Evolutionary conservation across 768 basidiomycete species (phyloP).

Genomic region (Xerocomus spinulosus): DNA sequence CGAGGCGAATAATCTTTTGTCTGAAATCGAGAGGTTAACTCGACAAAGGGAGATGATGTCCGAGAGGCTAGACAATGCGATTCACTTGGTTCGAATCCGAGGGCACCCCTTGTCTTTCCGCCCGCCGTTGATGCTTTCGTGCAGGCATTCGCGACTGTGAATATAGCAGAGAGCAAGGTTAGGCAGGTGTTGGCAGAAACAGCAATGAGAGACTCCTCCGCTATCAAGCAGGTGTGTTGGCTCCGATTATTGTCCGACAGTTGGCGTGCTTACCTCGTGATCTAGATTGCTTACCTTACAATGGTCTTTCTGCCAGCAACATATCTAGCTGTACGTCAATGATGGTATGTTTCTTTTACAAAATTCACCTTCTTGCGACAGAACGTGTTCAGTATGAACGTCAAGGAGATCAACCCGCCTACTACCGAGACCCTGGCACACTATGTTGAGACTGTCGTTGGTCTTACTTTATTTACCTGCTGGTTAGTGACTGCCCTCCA

Average conservation of each 20-base stretch:
- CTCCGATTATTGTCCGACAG: neutral
- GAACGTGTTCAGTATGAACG: slow-evolving; percentile 27
- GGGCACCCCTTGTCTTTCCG: neutral
- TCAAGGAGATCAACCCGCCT: slow-evolving; percentile 24
- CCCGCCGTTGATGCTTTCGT: neutral
- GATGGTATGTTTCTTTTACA: neutral
- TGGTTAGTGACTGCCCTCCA: slow-evolving; percentile 56
- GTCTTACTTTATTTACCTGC: slow-evolving; percentile 45
- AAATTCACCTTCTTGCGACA: slow-evolving; percentile 24
- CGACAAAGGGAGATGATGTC: slow-evolving; percentile 21
- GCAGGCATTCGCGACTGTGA: slow-evolving; percentile 55
- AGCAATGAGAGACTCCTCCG: slow-evolving; percentile 2
- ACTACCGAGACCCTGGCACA: slow-evolving; percentile 32
- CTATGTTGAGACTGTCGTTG: slow-evolving; percentile 37
- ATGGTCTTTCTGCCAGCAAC: slow-evolving; percentile 55
- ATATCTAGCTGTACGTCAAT: slow-evolving; percentile 31
- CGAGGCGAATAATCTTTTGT: slow-evolving; percentile 46
- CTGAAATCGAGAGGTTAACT: slow-evolving; percentile 46
- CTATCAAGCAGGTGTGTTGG: slow-evolving; percentile 20
- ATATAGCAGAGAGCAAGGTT: slow-evolving; percentile 42
- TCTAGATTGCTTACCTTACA: slow-evolving; percentile 49
- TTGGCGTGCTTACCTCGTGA: neutral
- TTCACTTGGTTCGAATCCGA: slow-evolving; percentile 19
- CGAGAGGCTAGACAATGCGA: slow-evolving; percentile 22
- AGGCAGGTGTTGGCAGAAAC: slow-evolving; percentile 1